Evolutionary conservation across 225 moss, liverwort and hornwort genomes (phyloP).

Genomic region (Anthoceros angustus): DNA sequence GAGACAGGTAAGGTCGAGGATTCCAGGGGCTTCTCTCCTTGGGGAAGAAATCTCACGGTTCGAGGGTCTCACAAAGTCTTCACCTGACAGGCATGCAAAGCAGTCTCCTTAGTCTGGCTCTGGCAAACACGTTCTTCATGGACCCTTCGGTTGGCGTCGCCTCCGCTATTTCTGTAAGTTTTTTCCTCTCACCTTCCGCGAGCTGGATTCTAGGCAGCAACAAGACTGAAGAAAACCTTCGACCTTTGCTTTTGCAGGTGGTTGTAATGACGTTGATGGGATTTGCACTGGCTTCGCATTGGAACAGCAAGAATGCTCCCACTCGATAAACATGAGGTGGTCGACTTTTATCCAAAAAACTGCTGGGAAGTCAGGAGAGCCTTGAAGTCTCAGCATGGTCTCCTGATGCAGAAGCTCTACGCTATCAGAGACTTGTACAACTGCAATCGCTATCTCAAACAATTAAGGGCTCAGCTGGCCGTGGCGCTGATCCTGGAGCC

Average conservation of each 20-base stretch:
- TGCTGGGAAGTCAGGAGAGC: too few species aligned
- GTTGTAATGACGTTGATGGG: conserved; percentile 93
- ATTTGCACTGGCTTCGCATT: conserved; percentile 30
- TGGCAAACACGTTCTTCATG: conserved; percentile 72
- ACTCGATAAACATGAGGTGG: too few species aligned
- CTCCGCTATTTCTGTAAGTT: conserved; percentile 68
- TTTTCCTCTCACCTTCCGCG: not conserved
- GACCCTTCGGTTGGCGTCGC: conserved; percentile 70
- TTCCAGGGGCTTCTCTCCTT: not conserved
- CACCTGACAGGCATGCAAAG: conserved; percentile 71
- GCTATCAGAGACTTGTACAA: too few species aligned
- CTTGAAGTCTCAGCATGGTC: too few species aligned
- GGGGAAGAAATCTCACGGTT: not conserved
- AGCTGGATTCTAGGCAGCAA: too few species aligned
- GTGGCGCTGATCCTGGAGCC: too few species aligned
- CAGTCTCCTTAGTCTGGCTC: conserved; percentile 59
- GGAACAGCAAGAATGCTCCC: not conserved
- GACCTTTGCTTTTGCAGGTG: conserved; percentile 30
- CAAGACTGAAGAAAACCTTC: not conserved
- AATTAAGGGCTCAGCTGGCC: too few species aligned
- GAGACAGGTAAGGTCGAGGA: conserved; percentile 46
- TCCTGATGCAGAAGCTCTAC: too few species aligned
- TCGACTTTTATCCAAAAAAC: too few species aligned
- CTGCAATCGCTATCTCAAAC: too few species aligned
- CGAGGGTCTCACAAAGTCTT: not conserved